These are phyloP conservation scores for Pseudocercospora eumusae DNA, from an alignment of 2,329 filamentous ascomycete species.

Conservation along the genomic window DNA sequence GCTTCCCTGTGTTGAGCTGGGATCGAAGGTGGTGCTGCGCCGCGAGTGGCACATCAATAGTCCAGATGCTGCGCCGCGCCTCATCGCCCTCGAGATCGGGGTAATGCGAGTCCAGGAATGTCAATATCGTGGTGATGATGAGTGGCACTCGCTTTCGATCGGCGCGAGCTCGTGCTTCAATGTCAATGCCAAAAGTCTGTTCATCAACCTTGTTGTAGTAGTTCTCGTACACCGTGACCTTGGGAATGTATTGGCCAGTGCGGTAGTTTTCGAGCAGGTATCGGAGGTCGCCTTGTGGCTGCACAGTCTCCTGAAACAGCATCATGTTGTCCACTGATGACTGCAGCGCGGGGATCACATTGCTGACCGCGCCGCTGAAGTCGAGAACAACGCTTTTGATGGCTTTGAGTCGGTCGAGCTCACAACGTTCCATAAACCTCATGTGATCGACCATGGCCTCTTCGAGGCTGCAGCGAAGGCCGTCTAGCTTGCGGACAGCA, in stretches of 20 bases:
- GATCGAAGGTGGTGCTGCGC: constrained; percentile 82
- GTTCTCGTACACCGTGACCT: constrained; percentile 92
- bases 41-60: constrained; percentile 82
- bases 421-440: constrained; percentile 94
- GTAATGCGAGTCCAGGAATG: constrained; percentile 94
- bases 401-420: constrained; percentile 91
- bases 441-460: constrained; percentile 91
- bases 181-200: constrained; percentile 94
- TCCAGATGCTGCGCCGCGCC: constrained; percentile 87
- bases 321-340: constrained; percentile 98
- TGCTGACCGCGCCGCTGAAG: constrained; percentile 95
- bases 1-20: constrained; percentile 83
- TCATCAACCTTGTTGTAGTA: constrained; percentile 99
- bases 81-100: constrained; percentile 97
- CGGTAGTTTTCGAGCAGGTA: constrained; percentile 97
- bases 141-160: constrained; percentile 95
- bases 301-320: constrained; percentile 98
- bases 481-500: constrained; percentile 80
- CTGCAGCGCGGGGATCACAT: constrained; percentile 94
- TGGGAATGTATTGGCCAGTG: constrained; percentile 88
- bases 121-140: constrained; percentile 88
- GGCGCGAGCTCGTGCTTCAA: constrained; percentile 89
- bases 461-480: constrained; percentile 89
- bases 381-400: constrained; percentile 98
- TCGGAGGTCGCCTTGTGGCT: constrained; percentile 82